phyloP scores from a whole-genome alignment of 768 basidiomycete species.

The Termitomyces sp. region DNA sequence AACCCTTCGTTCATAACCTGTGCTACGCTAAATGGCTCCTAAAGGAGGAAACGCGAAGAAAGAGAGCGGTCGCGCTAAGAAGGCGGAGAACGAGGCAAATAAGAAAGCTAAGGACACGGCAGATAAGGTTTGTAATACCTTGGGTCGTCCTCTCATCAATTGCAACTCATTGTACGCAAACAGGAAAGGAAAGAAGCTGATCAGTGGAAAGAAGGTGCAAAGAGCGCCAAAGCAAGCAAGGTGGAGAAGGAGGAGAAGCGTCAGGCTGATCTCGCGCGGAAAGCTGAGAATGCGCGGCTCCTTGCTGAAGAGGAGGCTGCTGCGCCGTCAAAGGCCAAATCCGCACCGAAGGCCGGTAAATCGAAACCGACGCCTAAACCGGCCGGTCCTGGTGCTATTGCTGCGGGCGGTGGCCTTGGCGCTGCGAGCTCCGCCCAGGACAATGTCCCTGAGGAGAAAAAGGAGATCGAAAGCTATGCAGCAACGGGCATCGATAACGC shows the following conservation, averaged over 20 bases:
- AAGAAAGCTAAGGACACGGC: conserved; percentile 59
- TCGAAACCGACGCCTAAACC: conserved; percentile 51
- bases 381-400: conserved; percentile 81
- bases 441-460: conserved; percentile 20
- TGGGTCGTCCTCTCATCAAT: neutral
- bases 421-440: conserved; percentile 15
- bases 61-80: conserved; percentile 84
- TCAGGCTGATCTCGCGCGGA: conserved; percentile 75
- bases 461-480: conserved; percentile 60
- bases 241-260: conserved; percentile 80
- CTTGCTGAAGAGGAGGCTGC: conserved; percentile 85
- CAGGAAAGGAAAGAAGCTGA: conserved; percentile 72
- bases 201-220: conserved; percentile 59
- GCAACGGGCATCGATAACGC: conserved; percentile 92
- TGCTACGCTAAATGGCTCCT: conserved; percentile 67
- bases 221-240: conserved; percentile 55
- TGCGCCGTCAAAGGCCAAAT: conserved; percentile 52
- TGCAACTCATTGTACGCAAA: neutral
- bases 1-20: neutral
- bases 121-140: conserved; percentile 44
- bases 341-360: conserved; percentile 62
- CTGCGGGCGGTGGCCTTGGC: conserved; percentile 57
- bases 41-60: conserved; percentile 91
- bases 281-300: conserved; percentile 79
- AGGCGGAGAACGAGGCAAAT: conserved; percentile 85